Conservation (phyloP, 177 flowering plant species). For the Vitis hybrid region DNA sequence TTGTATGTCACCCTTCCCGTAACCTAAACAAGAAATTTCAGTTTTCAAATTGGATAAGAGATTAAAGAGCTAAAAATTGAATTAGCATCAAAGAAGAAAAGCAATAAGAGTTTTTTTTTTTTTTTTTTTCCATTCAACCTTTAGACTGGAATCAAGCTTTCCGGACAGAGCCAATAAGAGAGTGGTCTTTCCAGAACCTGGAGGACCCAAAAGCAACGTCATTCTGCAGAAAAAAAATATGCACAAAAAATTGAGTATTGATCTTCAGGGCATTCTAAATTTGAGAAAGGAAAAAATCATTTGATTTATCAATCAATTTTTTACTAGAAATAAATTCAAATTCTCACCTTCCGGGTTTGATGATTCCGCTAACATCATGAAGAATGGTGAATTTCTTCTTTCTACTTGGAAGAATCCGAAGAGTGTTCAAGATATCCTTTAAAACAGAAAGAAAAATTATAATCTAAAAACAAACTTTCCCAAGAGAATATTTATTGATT, state of each 20-base stretch:
- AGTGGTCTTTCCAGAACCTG: constrained; percentile 76
- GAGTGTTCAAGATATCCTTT: constrained; percentile 34
- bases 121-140: constrained; percentile 26
- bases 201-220: constrained; percentile 78
- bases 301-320: neutral
- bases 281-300: neutral
- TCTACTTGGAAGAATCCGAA: constrained; percentile 39
- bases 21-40: constrained; percentile 14
- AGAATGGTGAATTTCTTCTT: constrained; percentile 44
- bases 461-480: neutral
- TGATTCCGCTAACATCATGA: constrained; percentile 42
- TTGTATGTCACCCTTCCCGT: constrained; percentile 45
- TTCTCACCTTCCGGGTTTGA: constrained; percentile 43
- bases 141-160: constrained; percentile 48
- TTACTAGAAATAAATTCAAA: neutral
- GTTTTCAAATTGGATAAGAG: neutral
- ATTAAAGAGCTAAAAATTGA: neutral
- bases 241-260: neutral
- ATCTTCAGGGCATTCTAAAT: neutral
- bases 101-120: neutral
- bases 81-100: too few relatives aligned
- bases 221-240: constrained; percentile 32
- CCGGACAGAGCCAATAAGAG: constrained; percentile 66
- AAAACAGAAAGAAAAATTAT: neutral
- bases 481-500: too few relatives aligned